Evolutionary conservation across 2,329 filamentous ascomycete species (phyloP), one percentile per base, ranked within the genome.

Genomic region (Claviceps lovelessii): DNA sequence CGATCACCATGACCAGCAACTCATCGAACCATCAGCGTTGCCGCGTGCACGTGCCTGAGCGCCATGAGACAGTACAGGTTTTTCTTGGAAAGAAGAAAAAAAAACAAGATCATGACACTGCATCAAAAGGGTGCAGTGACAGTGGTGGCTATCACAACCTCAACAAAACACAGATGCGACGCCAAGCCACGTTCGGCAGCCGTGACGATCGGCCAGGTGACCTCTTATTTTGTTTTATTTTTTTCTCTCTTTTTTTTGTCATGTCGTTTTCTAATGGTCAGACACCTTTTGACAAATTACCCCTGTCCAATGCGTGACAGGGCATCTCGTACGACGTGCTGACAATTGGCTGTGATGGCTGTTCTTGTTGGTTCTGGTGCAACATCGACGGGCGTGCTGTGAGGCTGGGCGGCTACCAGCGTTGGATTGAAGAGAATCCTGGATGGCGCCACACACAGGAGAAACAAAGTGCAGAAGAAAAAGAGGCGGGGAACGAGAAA

Each of bases 221-320:
- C 49, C 23, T 46, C 45, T 8, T 0, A 2, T n/a, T n/a, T n/a
- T n/a, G 2, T 29, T 46, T 29, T 7, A 4, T n/a, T n/a, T 41
- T 41, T 44, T 9, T 19, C 19, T 8, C 31, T 15, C 28, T 53
- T 39, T 31, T 15, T 49, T 49, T 49, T 49, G 2, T 13, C n/a
- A 49, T 23, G 8, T 39, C 37, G 3, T 39, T 39, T 49, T 50
- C 10, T n/a, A n/a, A 23, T 49, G 33, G 39, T 33, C 13, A 41
- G 45, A 19, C 50, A 37, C n/a, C 35, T 11, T 6, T 5, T 37
- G 35, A 5, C 6, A 52, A 8, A 48, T 29, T 13, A 31, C 44
- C 54, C 54, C 33, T 52, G 44, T 49, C 44, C 49, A 49, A 50
- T 52, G 42, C 11, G 49, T 55, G 33, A 33, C 15, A 37, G 33